A percentile compares a stretch with the other conserved stretches of the same genome.
Evolutionary conservation across 805 yeast genomes (phyloP).

Genomic region (Saturnispora silvae): DNA sequence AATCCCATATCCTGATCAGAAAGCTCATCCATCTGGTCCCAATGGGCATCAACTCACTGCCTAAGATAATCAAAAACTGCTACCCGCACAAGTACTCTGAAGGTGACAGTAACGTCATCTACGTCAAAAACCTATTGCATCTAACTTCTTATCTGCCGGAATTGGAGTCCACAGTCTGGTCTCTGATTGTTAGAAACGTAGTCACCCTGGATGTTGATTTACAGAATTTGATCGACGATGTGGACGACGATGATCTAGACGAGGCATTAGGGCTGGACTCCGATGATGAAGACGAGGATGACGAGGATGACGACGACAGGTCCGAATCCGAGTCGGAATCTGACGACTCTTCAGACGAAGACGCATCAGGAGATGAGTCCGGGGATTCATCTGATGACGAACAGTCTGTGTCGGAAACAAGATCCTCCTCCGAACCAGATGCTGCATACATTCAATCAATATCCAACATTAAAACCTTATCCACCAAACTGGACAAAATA

Average conservation of each 20-base stretch:
- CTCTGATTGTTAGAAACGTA: constrained; percentile 62
- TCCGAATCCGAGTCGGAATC: constrained; percentile 29
- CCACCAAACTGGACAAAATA: constrained; percentile 63
- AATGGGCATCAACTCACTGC: constrained; percentile 61
- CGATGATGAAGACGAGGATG: constrained; percentile 21
- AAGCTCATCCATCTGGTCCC: constrained; percentile 69
- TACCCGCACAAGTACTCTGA: constrained; percentile 77
- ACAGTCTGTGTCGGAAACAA: constrained; percentile 17
- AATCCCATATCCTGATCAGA: constrained; percentile 57
- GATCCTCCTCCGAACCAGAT: constrained; percentile 18
- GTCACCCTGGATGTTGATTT: constrained; percentile 87
- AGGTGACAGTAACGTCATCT: constrained; percentile 44
- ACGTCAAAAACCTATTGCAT: constrained; percentile 51
- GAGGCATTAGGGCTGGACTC: constrained; percentile 29
- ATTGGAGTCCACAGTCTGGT: constrained; percentile 67
- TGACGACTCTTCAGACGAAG: constrained; percentile 16
- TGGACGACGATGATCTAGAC: constrained; percentile 63
- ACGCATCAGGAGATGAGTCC: constrained; percentile 19
- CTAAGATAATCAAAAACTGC: constrained; percentile 40
- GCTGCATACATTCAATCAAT: constrained; percentile 39
- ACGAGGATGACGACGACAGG: constrained; percentile 29
- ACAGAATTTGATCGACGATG: constrained; percentile 77
- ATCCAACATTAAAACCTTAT: constrained; percentile 40
- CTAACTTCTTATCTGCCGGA: constrained; percentile 66
- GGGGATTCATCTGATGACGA: constrained; percentile 36